phyloP scores from a whole-genome alignment of 306 rosid genomes.

The Acmispon strigosus region DNA sequence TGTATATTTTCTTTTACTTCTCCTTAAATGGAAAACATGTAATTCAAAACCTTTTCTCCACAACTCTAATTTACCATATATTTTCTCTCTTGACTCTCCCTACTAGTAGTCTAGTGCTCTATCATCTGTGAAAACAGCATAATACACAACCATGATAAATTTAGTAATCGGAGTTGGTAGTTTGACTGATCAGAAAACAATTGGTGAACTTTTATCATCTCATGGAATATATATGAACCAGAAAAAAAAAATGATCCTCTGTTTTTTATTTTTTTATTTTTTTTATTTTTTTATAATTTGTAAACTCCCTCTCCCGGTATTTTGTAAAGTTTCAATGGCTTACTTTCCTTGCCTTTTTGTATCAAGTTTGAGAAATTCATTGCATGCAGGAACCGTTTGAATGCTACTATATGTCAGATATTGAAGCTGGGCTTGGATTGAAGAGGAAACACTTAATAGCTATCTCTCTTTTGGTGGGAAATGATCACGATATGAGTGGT shows the following conservation, averaged over 20 bases:
- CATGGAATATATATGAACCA: neutral
- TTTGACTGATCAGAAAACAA: neutral
- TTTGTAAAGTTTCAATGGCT: neutral
- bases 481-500: conserved; percentile 74
- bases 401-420: conserved; percentile 79
- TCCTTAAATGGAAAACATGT: neutral
- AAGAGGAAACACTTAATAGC: conserved; percentile 85
- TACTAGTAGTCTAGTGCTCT: neutral
- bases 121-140: neutral
- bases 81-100: neutral
- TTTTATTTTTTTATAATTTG: neutral
- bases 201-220: neutral
- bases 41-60: no score
- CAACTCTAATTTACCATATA: neutral
- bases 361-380: conserved; percentile 25
- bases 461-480: conserved; percentile 82
- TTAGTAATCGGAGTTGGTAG: neutral
- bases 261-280: no score
- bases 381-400: conserved; percentile 82
- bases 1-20: neutral
- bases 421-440: conserved; percentile 84
- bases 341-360: neutral
- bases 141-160: neutral
- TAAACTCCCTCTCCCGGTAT: neutral
- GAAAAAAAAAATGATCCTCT: neutral